Percentiles rank a stretch among this genome's conserved stretches.
Conservation (phyloP, 805 yeast genomes). For the Candida silvatica region DNA sequence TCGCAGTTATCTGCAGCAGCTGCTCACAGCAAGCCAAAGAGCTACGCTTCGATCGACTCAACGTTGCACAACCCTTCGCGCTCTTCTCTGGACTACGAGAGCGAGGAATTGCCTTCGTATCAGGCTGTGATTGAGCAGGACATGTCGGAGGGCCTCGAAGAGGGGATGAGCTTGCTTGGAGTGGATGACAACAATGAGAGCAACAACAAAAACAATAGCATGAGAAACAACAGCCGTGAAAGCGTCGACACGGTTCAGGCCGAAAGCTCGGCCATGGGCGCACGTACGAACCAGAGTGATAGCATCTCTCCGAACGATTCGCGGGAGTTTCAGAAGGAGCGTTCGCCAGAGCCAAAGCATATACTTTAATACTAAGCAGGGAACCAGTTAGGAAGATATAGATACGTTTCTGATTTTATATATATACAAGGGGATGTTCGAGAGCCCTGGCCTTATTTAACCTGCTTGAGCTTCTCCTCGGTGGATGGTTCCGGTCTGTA, state of each 20-base stretch:
- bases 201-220: no score
- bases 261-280: conserved; percentile 2
- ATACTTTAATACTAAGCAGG: not conserved
- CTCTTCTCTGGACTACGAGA: conserved; percentile 18
- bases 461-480: conserved; percentile 7
- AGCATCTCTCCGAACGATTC: no score
- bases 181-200: conserved; percentile 10
- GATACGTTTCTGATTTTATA: not conserved
- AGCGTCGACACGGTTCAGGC: no score
- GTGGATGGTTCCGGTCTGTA: conserved; percentile 27
- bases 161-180: conserved; percentile 17
- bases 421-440: conserved; percentile 3
- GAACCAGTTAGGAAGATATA: conserved; percentile 1
- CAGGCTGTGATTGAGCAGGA: conserved; percentile 19
- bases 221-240: no score
- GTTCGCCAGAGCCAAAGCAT: conserved; percentile 5
- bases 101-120: conserved; percentile 19
- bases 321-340: no score
- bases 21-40: not conserved
- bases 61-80: conserved; percentile 14
- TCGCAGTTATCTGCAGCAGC: conserved; percentile 1
- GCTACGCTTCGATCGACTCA: conserved; percentile 1
- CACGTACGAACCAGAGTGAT: not conserved
- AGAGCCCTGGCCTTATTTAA: not conserved
- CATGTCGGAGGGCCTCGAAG: conserved; percentile 10